phyloP scores from a whole-genome alignment of 495 filamentous ascomycete genomes.

The Glarea lozoyensis region DNA sequence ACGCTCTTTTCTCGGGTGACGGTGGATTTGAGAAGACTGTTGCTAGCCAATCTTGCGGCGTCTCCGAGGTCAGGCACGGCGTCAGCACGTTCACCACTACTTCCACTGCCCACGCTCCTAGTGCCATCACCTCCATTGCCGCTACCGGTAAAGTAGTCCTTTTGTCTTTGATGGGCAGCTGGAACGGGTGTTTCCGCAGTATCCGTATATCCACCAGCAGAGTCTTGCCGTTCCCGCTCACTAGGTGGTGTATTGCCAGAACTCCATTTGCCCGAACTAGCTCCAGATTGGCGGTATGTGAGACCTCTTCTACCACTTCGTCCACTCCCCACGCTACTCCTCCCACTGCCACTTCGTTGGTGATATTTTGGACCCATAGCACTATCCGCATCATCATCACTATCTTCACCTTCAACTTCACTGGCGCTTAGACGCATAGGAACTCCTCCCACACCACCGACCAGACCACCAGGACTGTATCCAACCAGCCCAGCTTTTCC shows the following conservation, averaged over 20 bases:
- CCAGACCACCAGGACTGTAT: constrained; percentile 65
- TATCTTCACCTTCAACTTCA: constrained; percentile 80
- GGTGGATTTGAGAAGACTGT: constrained; percentile 40
- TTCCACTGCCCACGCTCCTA: constrained; percentile 38
- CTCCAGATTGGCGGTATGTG: constrained; percentile 26
- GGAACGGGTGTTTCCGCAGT: constrained; percentile 17
- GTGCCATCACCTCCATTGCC: constrained; percentile 25
- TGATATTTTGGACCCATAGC: constrained; percentile 49
- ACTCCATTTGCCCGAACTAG: constrained; percentile 45
- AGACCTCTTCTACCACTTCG: constrained; percentile 32
- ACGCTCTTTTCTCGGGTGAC: constrained; percentile 54
- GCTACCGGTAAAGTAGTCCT: constrained; percentile 37
- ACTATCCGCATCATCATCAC: constrained; percentile 60
- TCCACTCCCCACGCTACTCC: constrained; percentile 69
- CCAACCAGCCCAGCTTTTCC: constrained; percentile 60
- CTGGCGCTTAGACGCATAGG: constrained; percentile 88
- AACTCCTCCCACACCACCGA: constrained; percentile 64
- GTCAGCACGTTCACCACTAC: constrained; percentile 44
- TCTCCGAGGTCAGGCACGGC: constrained; percentile 34
- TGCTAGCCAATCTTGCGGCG: constrained; percentile 36
- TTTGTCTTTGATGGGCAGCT: constrained; percentile 6
- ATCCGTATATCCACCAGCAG: constrained; percentile 13
- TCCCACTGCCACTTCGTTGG: constrained; percentile 61
- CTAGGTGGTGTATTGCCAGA: constrained; percentile 58
- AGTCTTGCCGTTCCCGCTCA: constrained; percentile 16